Conservation (phyloP, 1,284 basidiomycete genomes). For the Ceratobasidium sp. region DNA sequence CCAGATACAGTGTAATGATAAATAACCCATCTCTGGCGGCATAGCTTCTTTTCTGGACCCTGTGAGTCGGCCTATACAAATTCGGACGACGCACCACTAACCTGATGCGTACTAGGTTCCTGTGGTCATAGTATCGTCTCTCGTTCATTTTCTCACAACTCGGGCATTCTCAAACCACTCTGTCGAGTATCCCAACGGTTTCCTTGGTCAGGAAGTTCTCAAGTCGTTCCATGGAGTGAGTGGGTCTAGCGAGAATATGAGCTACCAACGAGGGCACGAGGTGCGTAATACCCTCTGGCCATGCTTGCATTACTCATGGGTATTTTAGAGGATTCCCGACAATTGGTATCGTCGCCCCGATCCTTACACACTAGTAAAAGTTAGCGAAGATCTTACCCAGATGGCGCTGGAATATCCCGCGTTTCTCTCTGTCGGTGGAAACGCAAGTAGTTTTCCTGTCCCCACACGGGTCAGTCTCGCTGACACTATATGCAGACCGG, state of each 20-base stretch:
- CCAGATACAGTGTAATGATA: neutral
- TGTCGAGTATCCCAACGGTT: neutral
- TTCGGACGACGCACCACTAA: no score
- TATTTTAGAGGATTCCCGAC: constrained; percentile 15
- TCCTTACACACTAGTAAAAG: constrained; percentile 33
- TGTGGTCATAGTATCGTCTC: neutral
- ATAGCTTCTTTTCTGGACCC: constrained; percentile 3
- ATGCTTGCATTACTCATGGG: neutral
- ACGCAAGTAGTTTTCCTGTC: constrained; percentile 20
- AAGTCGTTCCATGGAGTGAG: constrained; percentile 1
- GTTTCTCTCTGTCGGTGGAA: constrained; percentile 40
- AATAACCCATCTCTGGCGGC: neutral
- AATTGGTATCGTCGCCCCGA: constrained; percentile 41
- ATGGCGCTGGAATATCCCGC: constrained; percentile 30
- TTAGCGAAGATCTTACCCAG: constrained; percentile 2
- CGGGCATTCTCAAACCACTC: constrained; percentile 17
- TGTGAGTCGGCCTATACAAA: neutral
- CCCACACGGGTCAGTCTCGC: neutral
- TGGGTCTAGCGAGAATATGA: neutral
- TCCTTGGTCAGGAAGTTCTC: neutral
- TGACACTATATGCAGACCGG: constrained; percentile 16
- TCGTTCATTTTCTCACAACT: neutral
- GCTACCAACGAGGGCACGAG: neutral
- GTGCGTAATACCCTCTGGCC: neutral
- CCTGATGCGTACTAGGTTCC: neutral